Conservation (phyloP, 345 rosid species). For the Erysimum cheiranthoides region DNA sequence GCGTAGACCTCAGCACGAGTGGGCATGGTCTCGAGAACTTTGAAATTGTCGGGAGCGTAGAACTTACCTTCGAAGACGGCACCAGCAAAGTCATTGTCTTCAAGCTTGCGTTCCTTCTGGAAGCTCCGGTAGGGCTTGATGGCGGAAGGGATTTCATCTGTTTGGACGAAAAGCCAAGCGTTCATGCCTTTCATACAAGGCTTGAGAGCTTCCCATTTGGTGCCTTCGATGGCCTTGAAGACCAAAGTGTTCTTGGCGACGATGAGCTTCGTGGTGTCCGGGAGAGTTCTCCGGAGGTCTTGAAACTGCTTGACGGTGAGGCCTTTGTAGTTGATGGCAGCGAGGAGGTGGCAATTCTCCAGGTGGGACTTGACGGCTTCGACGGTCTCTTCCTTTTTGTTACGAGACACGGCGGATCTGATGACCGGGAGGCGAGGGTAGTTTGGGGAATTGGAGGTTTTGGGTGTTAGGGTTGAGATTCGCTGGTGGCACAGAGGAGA, state of each 20-base stretch:
- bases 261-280: conserved; percentile 67
- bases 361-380: conserved; percentile 76
- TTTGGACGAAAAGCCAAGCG: conserved; percentile 91
- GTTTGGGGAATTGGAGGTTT: conserved; percentile 35
- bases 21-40: conserved; percentile 78
- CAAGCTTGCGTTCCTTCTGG: conserved; percentile 76
- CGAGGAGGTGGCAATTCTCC: conserved; percentile 80
- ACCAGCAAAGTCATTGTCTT: conserved; percentile 77
- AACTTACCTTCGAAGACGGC: conserved; percentile 94
- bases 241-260: conserved; percentile 94
- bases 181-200: conserved; percentile 99
- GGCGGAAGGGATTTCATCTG: conserved; percentile 85
- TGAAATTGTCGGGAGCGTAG: conserved; percentile 80
- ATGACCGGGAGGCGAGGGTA: conserved; percentile 47
- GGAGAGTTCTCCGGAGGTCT: conserved; percentile 73
- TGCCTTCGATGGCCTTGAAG: conserved; percentile 85
- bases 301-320: conserved; percentile 89
- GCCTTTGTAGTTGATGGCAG: conserved; percentile 78
- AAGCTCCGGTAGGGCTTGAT: conserved; percentile 82
- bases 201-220: conserved; percentile 78
- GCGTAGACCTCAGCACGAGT: conserved; percentile 86
- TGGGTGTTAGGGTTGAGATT: conserved; percentile 41
- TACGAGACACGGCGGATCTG: conserved; percentile 79
- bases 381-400: conserved; percentile 86
- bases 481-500: conserved; percentile 45